A percentile compares a stretch with the other conserved stretches of the same genome.
Evolutionary conservation across 1,284 basidiomycete species (phyloP).

Genomic region (Heterobasidion occidentale): DNA sequence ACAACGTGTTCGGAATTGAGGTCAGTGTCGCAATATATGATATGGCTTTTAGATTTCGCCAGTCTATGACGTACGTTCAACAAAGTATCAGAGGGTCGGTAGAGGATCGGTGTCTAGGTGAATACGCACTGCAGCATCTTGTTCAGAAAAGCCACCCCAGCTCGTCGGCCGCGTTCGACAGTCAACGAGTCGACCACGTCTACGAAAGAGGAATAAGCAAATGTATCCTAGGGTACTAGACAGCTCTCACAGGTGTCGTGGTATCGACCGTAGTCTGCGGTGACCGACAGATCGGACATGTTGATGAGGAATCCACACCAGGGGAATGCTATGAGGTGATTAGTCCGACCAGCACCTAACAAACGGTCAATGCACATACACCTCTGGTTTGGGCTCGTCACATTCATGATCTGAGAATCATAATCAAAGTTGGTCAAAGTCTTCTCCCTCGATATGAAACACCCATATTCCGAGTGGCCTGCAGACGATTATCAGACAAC

Average conservation of each 20-base stretch:
- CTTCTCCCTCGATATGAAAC: slow-evolving; percentile 83
- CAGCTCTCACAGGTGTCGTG: slow-evolving; percentile 44
- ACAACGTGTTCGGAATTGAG: slow-evolving; percentile 64
- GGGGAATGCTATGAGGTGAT: slow-evolving; percentile 57
- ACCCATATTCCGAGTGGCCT: slow-evolving; percentile 92
- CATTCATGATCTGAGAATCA: slow-evolving; percentile 44
- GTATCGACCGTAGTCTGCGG: slow-evolving; percentile 67
- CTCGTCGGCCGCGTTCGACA: slow-evolving; percentile 47
- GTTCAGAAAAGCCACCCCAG: slow-evolving; percentile 49
- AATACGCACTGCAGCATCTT: slow-evolving; percentile 63
- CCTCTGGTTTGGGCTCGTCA: slow-evolving; percentile 38
- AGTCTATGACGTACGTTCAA: slow-evolving; percentile 31
- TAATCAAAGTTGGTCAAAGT: slow-evolving; percentile 83
- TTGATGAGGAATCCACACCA: slow-evolving; percentile 87
- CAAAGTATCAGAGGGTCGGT: not conserved
- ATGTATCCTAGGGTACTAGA: not conserved
- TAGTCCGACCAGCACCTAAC: not conserved
- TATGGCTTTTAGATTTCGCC: slow-evolving; percentile 61
- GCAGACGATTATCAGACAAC: not conserved
- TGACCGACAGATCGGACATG: slow-evolving; percentile 67
- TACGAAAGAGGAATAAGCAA: slow-evolving; percentile 16
- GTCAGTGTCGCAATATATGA: slow-evolving; percentile 69
- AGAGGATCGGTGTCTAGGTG: not conserved
- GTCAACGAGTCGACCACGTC: slow-evolving; percentile 59
- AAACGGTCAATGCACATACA: slow-evolving; percentile 23